Evolutionary conservation across 371 early-diverging fungal species (phyloP).

Genomic region (Mucor saturninus): DNA sequence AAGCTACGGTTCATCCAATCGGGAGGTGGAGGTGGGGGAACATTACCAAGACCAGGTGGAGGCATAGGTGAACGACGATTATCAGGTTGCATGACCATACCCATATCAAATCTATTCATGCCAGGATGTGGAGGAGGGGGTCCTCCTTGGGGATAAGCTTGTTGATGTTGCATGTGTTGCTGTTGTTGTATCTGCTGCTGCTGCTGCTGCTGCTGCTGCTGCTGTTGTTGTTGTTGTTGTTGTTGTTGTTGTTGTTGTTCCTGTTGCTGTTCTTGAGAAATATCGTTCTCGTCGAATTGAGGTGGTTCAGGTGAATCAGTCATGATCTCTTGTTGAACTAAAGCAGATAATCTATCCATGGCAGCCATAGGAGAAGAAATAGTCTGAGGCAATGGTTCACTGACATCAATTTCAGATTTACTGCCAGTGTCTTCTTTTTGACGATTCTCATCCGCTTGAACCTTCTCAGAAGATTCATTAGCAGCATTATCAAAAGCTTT

Average conservation of each 20-base stretch:
- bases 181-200: constrained; percentile 10
- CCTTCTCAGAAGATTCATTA: constrained; percentile 15
- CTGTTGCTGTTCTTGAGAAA: constrained; percentile 5
- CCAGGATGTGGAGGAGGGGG: constrained; percentile 9
- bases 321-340: constrained; percentile 36
- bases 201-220: constrained; percentile 9
- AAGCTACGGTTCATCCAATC: constrained; percentile 46
- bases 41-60: constrained; percentile 18
- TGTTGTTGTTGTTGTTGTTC: constrained; percentile 14
- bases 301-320: constrained; percentile 25
- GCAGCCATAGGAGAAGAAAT: constrained; percentile 34
- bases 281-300: background rate
- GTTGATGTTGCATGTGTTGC: constrained; percentile 5
- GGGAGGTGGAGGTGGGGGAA: constrained; percentile 29
- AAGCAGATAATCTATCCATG: constrained; percentile 38
- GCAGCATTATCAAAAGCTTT: constrained; percentile 36
- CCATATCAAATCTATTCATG: constrained; percentile 19
- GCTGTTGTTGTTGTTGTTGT: constrained; percentile 3
- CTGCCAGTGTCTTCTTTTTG: background rate
- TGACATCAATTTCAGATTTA: background rate
- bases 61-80: constrained; percentile 27
- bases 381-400: background rate
- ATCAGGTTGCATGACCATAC: constrained; percentile 8
- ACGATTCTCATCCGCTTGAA: constrained; percentile 7
- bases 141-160: constrained; percentile 2